A percentile compares a stretch with the other conserved stretches of the same genome.
Evolutionary conservation across 305 asterid species (phyloP).

Genomic region (Solanum hybrid): DNA sequence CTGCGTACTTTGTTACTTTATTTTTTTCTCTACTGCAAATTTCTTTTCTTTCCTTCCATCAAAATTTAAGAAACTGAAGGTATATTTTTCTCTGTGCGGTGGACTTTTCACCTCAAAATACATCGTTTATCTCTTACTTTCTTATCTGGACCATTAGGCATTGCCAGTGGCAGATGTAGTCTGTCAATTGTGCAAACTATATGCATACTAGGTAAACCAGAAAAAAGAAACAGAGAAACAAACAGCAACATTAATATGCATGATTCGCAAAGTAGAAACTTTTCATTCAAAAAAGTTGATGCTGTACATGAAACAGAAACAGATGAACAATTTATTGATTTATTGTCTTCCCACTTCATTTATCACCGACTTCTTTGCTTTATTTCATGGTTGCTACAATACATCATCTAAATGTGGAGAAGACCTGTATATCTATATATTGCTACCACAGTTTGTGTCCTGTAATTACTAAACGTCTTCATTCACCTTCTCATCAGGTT

Average conservation of each 20-base stretch:
- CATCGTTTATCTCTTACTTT: not conserved
- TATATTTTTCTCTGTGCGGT: not conserved
- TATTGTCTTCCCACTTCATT: not conserved
- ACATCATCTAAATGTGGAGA: not conserved
- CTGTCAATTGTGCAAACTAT: not conserved
- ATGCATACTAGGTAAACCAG: not conserved
- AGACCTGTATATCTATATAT: not conserved
- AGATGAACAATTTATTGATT: not conserved
- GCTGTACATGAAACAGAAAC: not conserved
- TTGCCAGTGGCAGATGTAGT: not conserved
- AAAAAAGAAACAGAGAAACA: not conserved
- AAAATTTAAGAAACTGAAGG: not conserved
- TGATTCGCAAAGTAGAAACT: not conserved
- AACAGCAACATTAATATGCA: not conserved
- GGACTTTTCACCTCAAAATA: not conserved
- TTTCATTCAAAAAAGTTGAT: not conserved
- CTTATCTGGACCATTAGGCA: not conserved
- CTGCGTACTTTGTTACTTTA: not conserved
- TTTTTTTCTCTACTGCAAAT: not conserved
- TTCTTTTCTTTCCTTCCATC: not conserved
- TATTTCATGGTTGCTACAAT: not conserved
- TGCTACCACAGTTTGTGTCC: not conserved
- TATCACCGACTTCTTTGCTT: not conserved
- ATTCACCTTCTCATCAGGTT: conserved; percentile 22
- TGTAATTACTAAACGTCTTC: not conserved